Base-by-base conservation (phyloP, 2,329 filamentous ascomycete genomes). In the Xylariaceae sp. region DNA sequence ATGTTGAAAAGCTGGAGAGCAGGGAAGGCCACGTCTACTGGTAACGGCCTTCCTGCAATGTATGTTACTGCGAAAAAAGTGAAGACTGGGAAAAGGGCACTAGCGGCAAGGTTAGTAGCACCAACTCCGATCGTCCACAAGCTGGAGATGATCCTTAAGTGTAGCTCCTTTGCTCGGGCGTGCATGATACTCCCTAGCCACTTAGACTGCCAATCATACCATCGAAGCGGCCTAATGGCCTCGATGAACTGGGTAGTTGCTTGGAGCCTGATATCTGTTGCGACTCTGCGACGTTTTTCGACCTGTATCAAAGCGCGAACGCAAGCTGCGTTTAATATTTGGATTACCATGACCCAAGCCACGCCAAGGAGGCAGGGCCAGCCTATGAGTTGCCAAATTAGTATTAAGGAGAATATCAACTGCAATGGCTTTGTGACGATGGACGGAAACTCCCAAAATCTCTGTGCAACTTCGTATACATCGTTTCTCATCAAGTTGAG, bases 371-470 rank as follows among this genome's bases (percentile, higher is more conserved):
- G 79, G 44, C 90, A 92, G 0, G 91, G 83, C 77, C 89, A 91
- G 0, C 92, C 92, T 49, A 96, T 84, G 50, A 96, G 82, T 57
- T 83, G 79, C 85, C 89, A 91, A 7, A 93, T 86, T 5, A 96
- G 80, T 12, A 86, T 75, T 12, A 90, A 81, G 0, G 91, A 89
- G 3, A 96, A 77, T 1, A 91, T 67, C n/a, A 93, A 81, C 56
- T 89, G 89, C 16, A 95, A 73, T 0, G 92, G 92, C 59, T 89
- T 90, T 2, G 87, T 87, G 41, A 96, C 76, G 1, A 96, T 76
- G n/a, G 79, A 79, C 1, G 89, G 82, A 50, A 95, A 89, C 57
- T 96, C 92, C 92, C 92, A 96, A 65, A 96, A 95, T 43, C 89
- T 78, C 67, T 93, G 90, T 2, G 90, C 84, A 40, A 93, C 85